phyloP scores from a whole-genome alignment of 2,329 filamentous ascomycete species.

The Lecanoromycetidae sp. region DNA sequence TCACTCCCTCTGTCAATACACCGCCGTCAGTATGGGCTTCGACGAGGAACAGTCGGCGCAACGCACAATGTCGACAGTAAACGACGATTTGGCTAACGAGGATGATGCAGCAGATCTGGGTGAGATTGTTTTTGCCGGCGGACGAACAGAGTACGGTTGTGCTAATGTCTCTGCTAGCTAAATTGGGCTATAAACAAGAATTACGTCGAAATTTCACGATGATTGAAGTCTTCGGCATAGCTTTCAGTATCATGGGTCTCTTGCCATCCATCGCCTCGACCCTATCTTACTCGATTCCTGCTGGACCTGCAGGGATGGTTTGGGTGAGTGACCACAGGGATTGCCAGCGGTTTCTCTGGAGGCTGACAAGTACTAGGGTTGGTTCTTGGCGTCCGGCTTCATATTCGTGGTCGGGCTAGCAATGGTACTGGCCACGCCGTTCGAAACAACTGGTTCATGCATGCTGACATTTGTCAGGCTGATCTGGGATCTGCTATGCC shows the following conservation, averaged over 20 bases:
- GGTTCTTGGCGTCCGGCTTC: conserved; percentile 24
- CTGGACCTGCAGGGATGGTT: conserved; percentile 21
- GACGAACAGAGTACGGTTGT: neutral
- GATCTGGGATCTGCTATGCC: conserved; percentile 27
- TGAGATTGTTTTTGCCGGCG: conserved; percentile 13
- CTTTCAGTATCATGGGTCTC: conserved; percentile 46
- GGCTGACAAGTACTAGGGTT: conserved; percentile 20
- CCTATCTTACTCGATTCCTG: conserved; percentile 25
- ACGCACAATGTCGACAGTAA: conserved; percentile 2
- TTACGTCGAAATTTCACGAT: conserved; percentile 49
- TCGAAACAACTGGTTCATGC: neutral
- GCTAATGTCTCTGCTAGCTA: conserved; percentile 16
- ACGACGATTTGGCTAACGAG: conserved; percentile 18
- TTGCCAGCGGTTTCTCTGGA: too few relatives aligned
- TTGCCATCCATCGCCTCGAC: conserved; percentile 30
- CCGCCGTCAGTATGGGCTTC: neutral
- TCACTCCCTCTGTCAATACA: neutral
- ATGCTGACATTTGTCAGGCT: conserved; percentile 17
- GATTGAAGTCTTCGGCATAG: conserved; percentile 50
- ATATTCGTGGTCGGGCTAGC: conserved; percentile 26
- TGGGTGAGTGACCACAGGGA: conserved; percentile 7
- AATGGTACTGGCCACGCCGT: conserved; percentile 19
- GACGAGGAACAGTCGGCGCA: conserved; percentile 4
- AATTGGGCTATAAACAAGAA: conserved; percentile 45
- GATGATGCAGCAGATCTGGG: conserved; percentile 33